Conservation (phyloP, 371 early-diverging fungal species). For the Mucor irregularis region DNA sequence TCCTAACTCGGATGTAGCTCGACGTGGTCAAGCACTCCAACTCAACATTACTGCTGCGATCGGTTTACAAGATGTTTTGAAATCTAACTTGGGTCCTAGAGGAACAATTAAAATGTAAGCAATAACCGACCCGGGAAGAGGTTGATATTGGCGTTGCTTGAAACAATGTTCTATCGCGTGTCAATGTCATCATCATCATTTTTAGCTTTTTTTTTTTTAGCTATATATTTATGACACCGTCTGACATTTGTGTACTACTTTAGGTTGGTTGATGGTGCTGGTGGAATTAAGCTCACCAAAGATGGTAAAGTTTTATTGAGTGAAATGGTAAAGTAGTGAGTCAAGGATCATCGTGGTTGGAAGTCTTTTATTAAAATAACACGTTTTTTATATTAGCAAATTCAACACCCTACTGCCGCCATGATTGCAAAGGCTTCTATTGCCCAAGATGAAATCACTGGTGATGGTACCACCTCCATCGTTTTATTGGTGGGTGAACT, state of each 20-base stretch:
- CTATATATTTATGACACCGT: too few species aligned
- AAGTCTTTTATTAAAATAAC: too few species aligned
- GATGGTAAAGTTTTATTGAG: constrained; percentile 96
- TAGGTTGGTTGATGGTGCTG: constrained; percentile 96
- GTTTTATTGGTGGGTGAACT: constrained; percentile 97
- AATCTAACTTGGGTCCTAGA: constrained; percentile 97
- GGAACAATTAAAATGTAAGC: constrained; percentile 98
- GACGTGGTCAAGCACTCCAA: constrained; percentile 98
- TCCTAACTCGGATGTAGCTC: constrained; percentile 97
- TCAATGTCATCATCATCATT: constrained; percentile 9
- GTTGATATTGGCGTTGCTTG: background rate
- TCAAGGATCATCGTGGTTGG: background rate
- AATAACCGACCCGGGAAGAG: background rate
- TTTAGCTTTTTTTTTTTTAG: constrained; percentile 15
- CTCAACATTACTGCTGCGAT: constrained; percentile 97
- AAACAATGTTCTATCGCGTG: background rate
- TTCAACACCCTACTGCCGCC: constrained; percentile 99
- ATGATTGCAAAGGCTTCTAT: constrained; percentile 99
- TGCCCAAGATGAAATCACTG: constrained; percentile 98
- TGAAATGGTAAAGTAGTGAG: constrained; percentile 83
- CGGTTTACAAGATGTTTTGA: constrained; percentile 94
- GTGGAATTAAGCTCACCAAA: constrained; percentile 95
- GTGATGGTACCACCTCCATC: constrained; percentile 99
- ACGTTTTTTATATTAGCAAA: constrained; percentile 74
- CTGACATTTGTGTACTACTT: background rate